Base-by-base conservation (phyloP, 23 red algal species). In the Rhodosorus marinus region DNA sequence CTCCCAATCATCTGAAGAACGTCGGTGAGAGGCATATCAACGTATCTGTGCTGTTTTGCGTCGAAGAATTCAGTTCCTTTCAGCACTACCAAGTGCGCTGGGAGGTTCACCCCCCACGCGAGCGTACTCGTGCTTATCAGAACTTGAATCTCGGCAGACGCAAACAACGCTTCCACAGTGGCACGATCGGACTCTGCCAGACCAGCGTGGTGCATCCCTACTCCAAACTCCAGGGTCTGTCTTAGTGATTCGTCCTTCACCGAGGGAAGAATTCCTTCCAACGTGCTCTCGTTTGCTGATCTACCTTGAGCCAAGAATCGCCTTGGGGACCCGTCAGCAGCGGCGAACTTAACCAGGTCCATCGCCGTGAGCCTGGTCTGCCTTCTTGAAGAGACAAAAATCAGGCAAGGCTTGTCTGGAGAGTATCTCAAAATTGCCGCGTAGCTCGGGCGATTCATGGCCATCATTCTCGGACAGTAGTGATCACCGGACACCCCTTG, bases 61-160 rank as follows among this genome's bases (percentile, higher is more conserved):
- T 62, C 81, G 38, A 11, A 43, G 38, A 11, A 43, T 43, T 43
- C 11, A 11, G 38, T 43, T 11, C 38, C 38, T 17, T 43, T 43
- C 38, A 43, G 11, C 11, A 43, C 17, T 3, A 28, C 30, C 24
- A 73, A 66, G 20, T 62, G 57, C 20, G 51, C 48, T 20, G 62
- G 52, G 26, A 74, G 45, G 20, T 43, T 35, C 1, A 60, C 30
- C 19, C 45, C 22, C 90, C 90, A 98, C 2, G 90, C 90, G 8
- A 98, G 46, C 0, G 90, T 85, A 31, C 79, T 80, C 15, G 90
- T 98, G 22, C 68, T 82, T 29, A 98, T 64, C 47, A 98, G 43
- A 30, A 84, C 74, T 4, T 72, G 66, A 35, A 98, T 57, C 28
- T 76, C 67, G 8, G 72, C 77, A 8, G 41, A 34, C 17, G 61